Percentiles rank a stretch among this genome's conserved stretches.
Evolutionary conservation across 2,329 filamentous ascomycete genomes (phyloP).

Genomic region (Diatrype stigma): DNA sequence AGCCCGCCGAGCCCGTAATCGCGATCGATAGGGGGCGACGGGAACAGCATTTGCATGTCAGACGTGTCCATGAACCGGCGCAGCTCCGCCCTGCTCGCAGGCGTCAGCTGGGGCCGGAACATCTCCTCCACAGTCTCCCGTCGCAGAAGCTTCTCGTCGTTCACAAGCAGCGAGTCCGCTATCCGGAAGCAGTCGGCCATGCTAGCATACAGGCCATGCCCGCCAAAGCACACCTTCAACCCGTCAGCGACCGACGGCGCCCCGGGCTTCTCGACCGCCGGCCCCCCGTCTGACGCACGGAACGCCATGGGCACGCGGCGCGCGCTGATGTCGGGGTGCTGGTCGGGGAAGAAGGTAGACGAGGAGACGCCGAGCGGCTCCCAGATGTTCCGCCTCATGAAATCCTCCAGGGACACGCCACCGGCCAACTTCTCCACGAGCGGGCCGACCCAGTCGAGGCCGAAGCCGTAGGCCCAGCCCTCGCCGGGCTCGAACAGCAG

Average conservation of each 20-base stretch:
- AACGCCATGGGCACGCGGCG: constrained; percentile 16
- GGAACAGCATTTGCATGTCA: constrained; percentile 23
- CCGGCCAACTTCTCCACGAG: constrained; percentile 25
- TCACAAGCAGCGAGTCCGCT: constrained; percentile 40
- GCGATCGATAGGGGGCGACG: constrained; percentile 31
- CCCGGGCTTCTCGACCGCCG: constrained; percentile 12
- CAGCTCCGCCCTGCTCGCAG: constrained; percentile 13
- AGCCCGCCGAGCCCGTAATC: constrained; percentile 39
- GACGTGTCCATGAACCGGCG: constrained; percentile 24
- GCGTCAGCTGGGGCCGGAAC: constrained; percentile 43
- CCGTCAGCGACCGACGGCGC: constrained; percentile 10
- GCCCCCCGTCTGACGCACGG: constrained; percentile 5
- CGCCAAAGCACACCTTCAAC: constrained; percentile 26
- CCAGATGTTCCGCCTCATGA: constrained; percentile 19
- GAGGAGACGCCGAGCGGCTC: constrained; percentile 11
- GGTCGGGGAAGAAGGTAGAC: constrained; percentile 18
- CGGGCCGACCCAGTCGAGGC: constrained; percentile 38
- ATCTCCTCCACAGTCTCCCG: constrained; percentile 37
- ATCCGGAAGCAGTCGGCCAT: constrained; percentile 40
- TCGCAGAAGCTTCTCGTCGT: constrained; percentile 45
- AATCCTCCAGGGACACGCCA: constrained; percentile 16
- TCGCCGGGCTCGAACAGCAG: constrained; percentile 42
- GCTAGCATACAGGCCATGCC: constrained; percentile 31
- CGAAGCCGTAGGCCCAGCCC: constrained; percentile 36
- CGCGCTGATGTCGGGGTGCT: constrained; percentile 11